Percentiles rank a stretch among this genome's conserved stretches.
phyloP scores from a whole-genome alignment of 331 rosid species.

The Phaseolus coccineus region DNA sequence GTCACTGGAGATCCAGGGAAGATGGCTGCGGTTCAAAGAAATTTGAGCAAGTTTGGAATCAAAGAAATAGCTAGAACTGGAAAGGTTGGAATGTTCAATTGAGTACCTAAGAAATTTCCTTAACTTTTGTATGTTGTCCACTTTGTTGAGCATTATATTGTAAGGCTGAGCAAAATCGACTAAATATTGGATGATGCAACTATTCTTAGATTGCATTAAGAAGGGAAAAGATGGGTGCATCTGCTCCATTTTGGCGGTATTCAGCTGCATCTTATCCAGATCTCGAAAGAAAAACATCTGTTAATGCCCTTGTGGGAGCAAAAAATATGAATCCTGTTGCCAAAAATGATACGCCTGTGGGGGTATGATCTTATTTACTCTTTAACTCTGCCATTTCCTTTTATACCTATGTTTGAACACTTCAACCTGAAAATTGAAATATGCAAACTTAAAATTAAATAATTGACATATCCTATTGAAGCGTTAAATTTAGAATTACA shows the following conservation, averaged over 20 bases:
- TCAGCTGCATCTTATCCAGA: conserved; percentile 98
- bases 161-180: conserved; percentile 39
- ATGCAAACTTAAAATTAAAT: conserved; percentile 24
- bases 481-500: conserved; percentile 3
- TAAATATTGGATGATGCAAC: conserved; percentile 34
- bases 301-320: conserved; percentile 58
- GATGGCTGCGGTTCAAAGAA: conserved; percentile 81
- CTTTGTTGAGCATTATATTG: background rate
- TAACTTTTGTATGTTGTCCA: conserved; percentile 32
- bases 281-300: conserved; percentile 64
- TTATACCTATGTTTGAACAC: conserved; percentile 24
- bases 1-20: conserved; percentile 98
- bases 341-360: conserved; percentile 54
- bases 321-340: conserved; percentile 47
- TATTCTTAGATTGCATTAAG: conserved; percentile 81
- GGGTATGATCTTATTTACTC: conserved; percentile 57
- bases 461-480: conserved; percentile 22
- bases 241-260: conserved; percentile 96
- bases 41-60: conserved; percentile 84
- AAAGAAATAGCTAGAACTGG: conserved; percentile 96
- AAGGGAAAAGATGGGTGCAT: conserved; percentile 91
- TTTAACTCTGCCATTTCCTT: conserved; percentile 20
- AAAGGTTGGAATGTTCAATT: conserved; percentile 64
- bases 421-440: conserved; percentile 15
- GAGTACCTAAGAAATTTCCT: conserved; percentile 37